A percentile compares a stretch with the other conserved stretches of the same genome.
phyloP scores from a whole-genome alignment of 129 eudicot species.

The Escallonia rubra region DNA sequence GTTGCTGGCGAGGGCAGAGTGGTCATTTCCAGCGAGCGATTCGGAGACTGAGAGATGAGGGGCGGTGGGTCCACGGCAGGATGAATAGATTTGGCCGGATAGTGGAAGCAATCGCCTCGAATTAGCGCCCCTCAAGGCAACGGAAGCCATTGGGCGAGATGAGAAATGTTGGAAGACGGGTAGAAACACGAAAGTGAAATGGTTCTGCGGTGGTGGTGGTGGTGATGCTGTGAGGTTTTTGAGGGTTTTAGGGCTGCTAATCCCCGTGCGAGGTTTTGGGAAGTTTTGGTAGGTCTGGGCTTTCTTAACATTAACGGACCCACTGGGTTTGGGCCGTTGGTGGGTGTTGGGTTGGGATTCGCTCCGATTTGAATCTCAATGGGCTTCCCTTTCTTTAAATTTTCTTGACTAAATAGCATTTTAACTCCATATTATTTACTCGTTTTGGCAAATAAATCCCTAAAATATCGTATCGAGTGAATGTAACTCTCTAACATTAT shows the following conservation, averaged over 20 bases:
- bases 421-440: too few species aligned
- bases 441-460: too few species aligned
- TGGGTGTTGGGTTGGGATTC: too few species aligned
- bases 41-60: slow-evolving; percentile 30
- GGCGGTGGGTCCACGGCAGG: slow-evolving; percentile 51
- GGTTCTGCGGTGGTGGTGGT: background rate
- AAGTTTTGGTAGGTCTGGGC: background rate
- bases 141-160: slow-evolving; percentile 59
- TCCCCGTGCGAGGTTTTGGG: background rate
- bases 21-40: slow-evolving; percentile 31
- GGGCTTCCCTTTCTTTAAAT: too few species aligned
- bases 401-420: too few species aligned
- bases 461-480: too few species aligned
- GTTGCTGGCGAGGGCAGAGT: slow-evolving; percentile 10
- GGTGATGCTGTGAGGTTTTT: slow-evolving; percentile 27
- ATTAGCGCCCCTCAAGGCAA: slow-evolving; percentile 50
- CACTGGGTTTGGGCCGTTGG: too few species aligned
- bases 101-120: slow-evolving; percentile 43
- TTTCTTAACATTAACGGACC: too few species aligned
- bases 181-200: too few species aligned
- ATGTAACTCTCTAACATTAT: too few species aligned
- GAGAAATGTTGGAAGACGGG: background rate
- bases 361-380: too few species aligned
- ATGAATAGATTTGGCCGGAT: slow-evolving; percentile 51
- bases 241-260: slow-evolving; percentile 18